Conservation (phyloP, 1,139 yeast species). For the Magnusiomyces sp. region DNA sequence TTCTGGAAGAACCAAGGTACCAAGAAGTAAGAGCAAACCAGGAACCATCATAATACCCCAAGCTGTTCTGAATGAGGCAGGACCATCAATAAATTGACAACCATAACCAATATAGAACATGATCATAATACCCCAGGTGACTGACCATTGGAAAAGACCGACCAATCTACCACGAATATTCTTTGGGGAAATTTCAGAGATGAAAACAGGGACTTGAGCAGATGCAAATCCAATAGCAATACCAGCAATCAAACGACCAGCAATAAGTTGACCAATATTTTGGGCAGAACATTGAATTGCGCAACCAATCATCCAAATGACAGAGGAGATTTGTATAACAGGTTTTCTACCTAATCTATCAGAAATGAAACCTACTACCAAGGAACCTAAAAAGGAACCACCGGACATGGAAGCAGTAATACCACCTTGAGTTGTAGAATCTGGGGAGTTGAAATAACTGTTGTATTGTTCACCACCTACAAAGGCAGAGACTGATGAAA, state of each 20-base stretch:
- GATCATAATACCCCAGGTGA: constrained; percentile 56
- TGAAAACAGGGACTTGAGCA: constrained; percentile 63
- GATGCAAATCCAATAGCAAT: constrained; percentile 65
- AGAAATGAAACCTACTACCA: constrained; percentile 39
- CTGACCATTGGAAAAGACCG: constrained; percentile 58
- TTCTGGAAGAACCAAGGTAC: constrained; percentile 52
- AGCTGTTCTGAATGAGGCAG: constrained; percentile 54
- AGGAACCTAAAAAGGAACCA: constrained; percentile 60
- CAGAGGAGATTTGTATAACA: constrained; percentile 63
- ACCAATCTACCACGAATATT: constrained; percentile 59
- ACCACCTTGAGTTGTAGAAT: constrained; percentile 59
- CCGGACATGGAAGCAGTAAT: constrained; percentile 93
- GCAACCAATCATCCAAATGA: constrained; percentile 74
- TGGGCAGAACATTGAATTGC: constrained; percentile 71
- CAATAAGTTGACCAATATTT: constrained; percentile 61
- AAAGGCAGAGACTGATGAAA: constrained; percentile 82
- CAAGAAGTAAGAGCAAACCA: constrained; percentile 43
- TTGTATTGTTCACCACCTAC: constrained; percentile 61
- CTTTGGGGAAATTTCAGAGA: constrained; percentile 64
- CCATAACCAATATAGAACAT: constrained; percentile 57
- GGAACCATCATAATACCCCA: constrained; percentile 65
- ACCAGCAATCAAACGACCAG: constrained; percentile 61
- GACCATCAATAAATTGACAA: constrained; percentile 42
- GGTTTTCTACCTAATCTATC: constrained; percentile 72
- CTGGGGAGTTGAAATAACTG: constrained; percentile 30